phyloP scores from a whole-genome alignment of 116 monocot genomes.

The Posidonia oceanica region DNA sequence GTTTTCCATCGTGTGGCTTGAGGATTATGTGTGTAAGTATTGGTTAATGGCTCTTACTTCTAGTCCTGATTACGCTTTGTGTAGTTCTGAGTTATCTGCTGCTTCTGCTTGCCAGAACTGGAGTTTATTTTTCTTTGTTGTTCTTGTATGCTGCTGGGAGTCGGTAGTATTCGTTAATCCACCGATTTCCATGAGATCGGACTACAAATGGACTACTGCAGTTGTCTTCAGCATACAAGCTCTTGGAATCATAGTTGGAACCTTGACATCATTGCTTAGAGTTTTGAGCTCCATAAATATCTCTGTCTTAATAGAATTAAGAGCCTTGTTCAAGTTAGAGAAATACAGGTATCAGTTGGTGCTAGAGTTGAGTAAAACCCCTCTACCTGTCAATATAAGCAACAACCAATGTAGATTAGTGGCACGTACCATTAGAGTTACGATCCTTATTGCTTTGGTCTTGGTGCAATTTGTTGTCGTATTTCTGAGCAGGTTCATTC shows the following conservation, averaged over 20 bases:
- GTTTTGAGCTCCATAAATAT: not conserved
- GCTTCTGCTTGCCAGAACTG: not conserved
- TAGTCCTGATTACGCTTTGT: not conserved
- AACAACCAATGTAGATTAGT: not conserved
- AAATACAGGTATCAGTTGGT: not conserved
- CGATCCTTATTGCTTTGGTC: too few species aligned
- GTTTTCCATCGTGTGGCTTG: too few species aligned
- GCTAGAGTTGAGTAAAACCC: not conserved
- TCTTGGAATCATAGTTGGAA: not conserved
- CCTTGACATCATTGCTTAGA: not conserved
- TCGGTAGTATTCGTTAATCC: too few species aligned
- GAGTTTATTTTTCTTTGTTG: too few species aligned
- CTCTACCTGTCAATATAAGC: not conserved
- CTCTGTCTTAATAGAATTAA: too few species aligned
- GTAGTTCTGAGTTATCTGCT: not conserved
- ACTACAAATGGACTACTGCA: not conserved
- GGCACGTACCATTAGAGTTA: not conserved
- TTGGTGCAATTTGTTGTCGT: too few species aligned
- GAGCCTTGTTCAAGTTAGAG: not conserved
- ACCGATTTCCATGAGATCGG: too few species aligned
- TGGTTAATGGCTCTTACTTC: slow-evolving; percentile 3
- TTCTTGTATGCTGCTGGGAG: too few species aligned
- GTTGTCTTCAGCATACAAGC: not conserved
- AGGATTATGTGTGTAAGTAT: not conserved
- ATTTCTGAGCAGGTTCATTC: too few species aligned